These are phyloP conservation scores for Lachnellula suecica DNA, from an alignment of 2,329 filamentous ascomycete species.

Conservation along the genomic window DNA sequence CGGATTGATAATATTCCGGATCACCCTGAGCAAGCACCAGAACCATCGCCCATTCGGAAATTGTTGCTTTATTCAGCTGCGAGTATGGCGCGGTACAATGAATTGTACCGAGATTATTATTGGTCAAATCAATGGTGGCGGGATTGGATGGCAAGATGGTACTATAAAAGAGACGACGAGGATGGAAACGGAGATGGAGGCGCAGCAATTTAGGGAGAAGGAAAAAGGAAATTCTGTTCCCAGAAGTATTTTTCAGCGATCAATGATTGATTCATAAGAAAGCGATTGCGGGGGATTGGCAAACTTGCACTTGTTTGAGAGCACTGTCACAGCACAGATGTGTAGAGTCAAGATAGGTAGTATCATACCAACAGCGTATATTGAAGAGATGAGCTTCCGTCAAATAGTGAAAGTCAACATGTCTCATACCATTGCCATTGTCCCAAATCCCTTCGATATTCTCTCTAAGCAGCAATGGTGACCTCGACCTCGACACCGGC, in stretches of 20 bases:
- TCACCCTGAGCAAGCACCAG: no score
- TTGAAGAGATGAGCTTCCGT: slow-evolving; percentile 18
- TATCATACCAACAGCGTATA: slow-evolving; percentile 8
- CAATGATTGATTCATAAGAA: no score
- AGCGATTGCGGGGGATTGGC: no score
- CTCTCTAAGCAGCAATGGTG: slow-evolving; percentile 76
- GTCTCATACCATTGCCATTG: slow-evolving; percentile 6
- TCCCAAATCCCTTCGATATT: slow-evolving; percentile 1
- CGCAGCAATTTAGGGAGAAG: not conserved
- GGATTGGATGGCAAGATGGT: not conserved
- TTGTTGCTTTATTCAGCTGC: no score
- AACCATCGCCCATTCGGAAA: no score
- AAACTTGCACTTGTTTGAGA: no score
- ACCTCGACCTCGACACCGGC: slow-evolving; percentile 92
- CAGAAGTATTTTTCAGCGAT: no score
- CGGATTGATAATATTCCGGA: no score
- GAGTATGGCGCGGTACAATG: no score
- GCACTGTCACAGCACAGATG: not conserved
- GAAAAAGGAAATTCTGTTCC: not conserved
- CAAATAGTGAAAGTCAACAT: slow-evolving; percentile 20
- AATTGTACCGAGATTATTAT: no score
- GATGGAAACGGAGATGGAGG: not conserved
- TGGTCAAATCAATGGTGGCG: no score
- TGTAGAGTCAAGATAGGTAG: not conserved
- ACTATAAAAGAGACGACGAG: not conserved